A percentile compares a stretch with the other conserved stretches of the same genome.
Conservation (phyloP, 331 rosid genomes). For the Rosa hybrid region DNA sequence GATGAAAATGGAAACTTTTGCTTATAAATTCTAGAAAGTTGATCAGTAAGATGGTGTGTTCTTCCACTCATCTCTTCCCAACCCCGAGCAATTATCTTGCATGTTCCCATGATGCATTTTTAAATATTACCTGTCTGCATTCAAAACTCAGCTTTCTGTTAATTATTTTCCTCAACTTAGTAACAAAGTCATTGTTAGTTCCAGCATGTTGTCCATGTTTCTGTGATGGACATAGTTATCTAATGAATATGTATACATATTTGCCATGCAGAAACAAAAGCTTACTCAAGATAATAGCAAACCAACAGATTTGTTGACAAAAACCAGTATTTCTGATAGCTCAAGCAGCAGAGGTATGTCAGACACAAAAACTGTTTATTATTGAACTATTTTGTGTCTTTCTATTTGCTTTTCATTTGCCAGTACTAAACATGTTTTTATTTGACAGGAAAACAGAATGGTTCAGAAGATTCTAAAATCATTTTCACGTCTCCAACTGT, state of each 20-base stretch:
- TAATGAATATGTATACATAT: slow-evolving; percentile 6
- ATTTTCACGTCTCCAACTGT: slow-evolving; percentile 43
- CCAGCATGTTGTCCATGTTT: not conserved
- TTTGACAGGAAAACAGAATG: slow-evolving; percentile 43
- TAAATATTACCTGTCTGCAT: not conserved
- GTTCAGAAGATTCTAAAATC: slow-evolving; percentile 32
- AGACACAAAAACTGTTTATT: not conserved
- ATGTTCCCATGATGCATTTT: not conserved
- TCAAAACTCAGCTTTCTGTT: not conserved
- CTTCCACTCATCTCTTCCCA: not conserved
- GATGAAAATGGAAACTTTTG: not conserved
- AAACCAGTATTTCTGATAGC: slow-evolving; percentile 35
- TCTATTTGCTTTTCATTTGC: not conserved
- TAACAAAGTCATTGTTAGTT: not conserved
- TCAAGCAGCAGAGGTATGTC: slow-evolving; percentile 43
- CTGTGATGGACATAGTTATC: slow-evolving; percentile 4
- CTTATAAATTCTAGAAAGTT: not conserved
- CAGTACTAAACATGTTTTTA: not conserved
- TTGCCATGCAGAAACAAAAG: slow-evolving; percentile 52
- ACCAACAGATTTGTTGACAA: slow-evolving; percentile 49
- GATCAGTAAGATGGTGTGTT: not conserved
- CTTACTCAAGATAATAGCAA: slow-evolving; percentile 36
- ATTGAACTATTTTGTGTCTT: not conserved
- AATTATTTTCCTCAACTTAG: not conserved
- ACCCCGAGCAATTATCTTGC: not conserved